These are phyloP conservation scores for Cyberlindnera veronae DNA, from an alignment of 805 yeast genomes.

Conservation along the genomic window DNA sequence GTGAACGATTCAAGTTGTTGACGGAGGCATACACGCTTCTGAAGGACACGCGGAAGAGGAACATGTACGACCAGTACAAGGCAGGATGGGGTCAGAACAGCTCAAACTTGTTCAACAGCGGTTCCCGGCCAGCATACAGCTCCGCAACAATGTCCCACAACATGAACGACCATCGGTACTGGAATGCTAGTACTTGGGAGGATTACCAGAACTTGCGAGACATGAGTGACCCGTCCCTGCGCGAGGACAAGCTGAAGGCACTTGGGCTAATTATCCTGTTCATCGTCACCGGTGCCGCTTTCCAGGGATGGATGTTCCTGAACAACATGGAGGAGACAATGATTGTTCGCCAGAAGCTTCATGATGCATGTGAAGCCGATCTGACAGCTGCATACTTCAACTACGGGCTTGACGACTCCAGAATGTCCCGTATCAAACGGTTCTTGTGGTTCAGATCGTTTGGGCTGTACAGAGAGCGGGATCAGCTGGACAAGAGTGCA, in stretches of 20 bases:
- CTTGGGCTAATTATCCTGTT: slow-evolving; percentile 39
- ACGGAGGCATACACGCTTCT: slow-evolving; percentile 59
- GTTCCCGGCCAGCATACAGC: slow-evolving; percentile 20
- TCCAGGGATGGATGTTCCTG: slow-evolving; percentile 40
- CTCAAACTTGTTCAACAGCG: slow-evolving; percentile 5
- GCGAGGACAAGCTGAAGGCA: slow-evolving; percentile 41
- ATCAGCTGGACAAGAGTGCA: slow-evolving; percentile 34
- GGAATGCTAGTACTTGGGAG: slow-evolving; percentile 66
- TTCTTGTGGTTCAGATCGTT: slow-evolving; percentile 53
- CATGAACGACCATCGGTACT: slow-evolving; percentile 35
- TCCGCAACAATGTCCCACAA: slow-evolving; percentile 25
- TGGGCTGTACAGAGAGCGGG: slow-evolving; percentile 30
- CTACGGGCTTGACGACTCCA: slow-evolving; percentile 48
- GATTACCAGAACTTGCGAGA: slow-evolving; percentile 44
- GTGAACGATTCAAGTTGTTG: slow-evolving; percentile 43
- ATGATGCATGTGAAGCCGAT: slow-evolving; percentile 40
- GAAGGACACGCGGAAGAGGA: slow-evolving; percentile 40
- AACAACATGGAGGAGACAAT: slow-evolving; percentile 36
- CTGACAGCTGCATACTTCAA: slow-evolving; percentile 43
- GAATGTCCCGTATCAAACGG: slow-evolving; percentile 49
- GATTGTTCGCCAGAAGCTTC: slow-evolving; percentile 31
- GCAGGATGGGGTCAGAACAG: slow-evolving; percentile 39
- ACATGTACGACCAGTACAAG: slow-evolving; percentile 43
- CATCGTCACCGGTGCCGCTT: slow-evolving; percentile 35
- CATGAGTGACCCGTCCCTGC: slow-evolving; percentile 20